Base-by-base conservation (phyloP, 306 rosid genomes). In the Prunus mongolica region DNA sequence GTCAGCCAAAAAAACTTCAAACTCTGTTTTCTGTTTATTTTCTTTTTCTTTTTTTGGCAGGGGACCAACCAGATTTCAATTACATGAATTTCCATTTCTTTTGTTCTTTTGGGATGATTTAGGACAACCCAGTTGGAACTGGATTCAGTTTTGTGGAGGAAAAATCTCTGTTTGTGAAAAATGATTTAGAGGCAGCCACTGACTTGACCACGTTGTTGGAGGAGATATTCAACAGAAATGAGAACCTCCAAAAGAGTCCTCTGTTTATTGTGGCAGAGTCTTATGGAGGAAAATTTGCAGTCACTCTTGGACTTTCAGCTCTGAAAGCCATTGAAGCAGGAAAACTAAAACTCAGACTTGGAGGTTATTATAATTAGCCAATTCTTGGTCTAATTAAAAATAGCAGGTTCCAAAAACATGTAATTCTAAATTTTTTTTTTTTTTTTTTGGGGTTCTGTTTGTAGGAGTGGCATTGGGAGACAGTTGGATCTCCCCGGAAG, bases 401-500 rank as follows among this genome's bases (percentile, higher is more conserved):
- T 49, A 67, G 52, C 69, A 57, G 34, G 22, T 58, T 67, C 56
- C 18, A 66, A 19, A 19, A 64, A 56, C 14, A 52, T 28, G 45
- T 22, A 25, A 27, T 60, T 78, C 24, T 24, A 24, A 24, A 24
- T 22, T 22, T 22, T 24, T 24, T 24, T 24, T 72, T 12, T 24
- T 34, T 44, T 24, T 24, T 24, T 24, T 24, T 24, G 0, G 25
- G 20, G 18, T 65, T 24, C 19, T 51, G 22, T 32, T 30, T 81
- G 74, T 57, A 93, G 98, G 98, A 75, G 98, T 95, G 82, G 96
- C 87, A 79, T 79, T 95, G 72, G 98, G 98, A 79, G 92, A 95
- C 67, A 86, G 90, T 75, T 95, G 98, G 98, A 95, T 95, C 78
- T 95, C 98, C 60, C 97, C 98, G 0, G 97, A 95, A 83, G 98